Evolutionary conservation across 1,139 yeast species (phyloP).

Genomic region (Petasospora fabianii): DNA sequence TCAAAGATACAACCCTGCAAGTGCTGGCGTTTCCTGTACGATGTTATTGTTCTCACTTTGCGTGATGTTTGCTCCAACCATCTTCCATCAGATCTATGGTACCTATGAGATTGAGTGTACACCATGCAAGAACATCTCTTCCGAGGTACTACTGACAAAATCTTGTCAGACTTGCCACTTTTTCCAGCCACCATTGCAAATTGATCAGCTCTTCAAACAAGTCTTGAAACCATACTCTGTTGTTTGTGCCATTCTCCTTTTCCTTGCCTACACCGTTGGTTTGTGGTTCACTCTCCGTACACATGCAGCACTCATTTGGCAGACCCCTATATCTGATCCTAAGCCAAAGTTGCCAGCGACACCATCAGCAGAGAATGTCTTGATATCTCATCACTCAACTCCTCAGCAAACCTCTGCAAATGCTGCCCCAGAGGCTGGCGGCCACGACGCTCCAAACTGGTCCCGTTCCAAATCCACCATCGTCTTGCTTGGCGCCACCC

Average conservation of each 20-base stretch:
- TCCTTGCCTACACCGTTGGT: conserved; percentile 86
- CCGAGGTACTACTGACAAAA: conserved; percentile 3
- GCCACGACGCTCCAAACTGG: conserved; percentile 99
- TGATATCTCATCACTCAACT: conserved; percentile 1
- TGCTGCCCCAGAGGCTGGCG: conserved; percentile 49
- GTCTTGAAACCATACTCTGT: conserved; percentile 79
- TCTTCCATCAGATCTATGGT: conserved; percentile 88
- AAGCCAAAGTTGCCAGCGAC: conserved; percentile 23
- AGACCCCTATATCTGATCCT: conserved; percentile 46
- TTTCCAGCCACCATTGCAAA: conserved; percentile 70
- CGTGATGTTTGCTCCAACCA: conserved; percentile 91
- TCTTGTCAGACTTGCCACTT: conserved; percentile 73
- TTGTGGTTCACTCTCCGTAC: conserved; percentile 90
- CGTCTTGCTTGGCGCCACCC: conserved; percentile 80
- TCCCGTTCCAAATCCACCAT: conserved; percentile 78
- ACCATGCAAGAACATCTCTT: conserved; percentile 17
- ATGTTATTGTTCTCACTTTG: conserved; percentile 89
- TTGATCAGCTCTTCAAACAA: conserved; percentile 54
- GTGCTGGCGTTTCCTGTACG: conserved; percentile 96
- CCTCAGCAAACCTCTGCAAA: not conserved
- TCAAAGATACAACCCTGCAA: conserved; percentile 90
- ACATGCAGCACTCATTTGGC: conserved; percentile 97
- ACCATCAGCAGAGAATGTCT: conserved; percentile 19
- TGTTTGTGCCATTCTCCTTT: conserved; percentile 74
- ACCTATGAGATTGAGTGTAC: conserved; percentile 75